phyloP scores from a whole-genome alignment of 176 grass and related monocot genomes.

The Paspalum vaginatum region DNA sequence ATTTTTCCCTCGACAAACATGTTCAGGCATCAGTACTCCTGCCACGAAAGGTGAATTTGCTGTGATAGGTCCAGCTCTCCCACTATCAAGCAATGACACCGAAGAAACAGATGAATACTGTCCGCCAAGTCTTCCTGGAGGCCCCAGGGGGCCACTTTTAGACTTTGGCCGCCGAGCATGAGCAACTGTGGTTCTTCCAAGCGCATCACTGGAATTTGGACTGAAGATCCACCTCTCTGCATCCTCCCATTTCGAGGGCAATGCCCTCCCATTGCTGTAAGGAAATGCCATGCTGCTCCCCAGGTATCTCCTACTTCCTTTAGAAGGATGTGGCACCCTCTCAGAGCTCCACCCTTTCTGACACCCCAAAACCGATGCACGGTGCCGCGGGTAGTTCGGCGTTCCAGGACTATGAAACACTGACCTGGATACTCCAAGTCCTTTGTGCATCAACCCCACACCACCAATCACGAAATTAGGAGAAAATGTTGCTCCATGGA shows the following conservation, averaged over 20 bases:
- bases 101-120: conserved; percentile 64
- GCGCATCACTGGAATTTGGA: conserved; percentile 63
- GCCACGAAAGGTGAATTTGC: conserved; percentile 76
- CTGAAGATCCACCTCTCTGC: conserved; percentile 98
- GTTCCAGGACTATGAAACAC: conserved; percentile 81
- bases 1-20: conserved; percentile 35
- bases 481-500: conserved; percentile 50
- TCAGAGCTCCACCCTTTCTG: conserved; percentile 94
- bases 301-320: conserved; percentile 56
- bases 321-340: conserved; percentile 66
- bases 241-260: conserved; percentile 99
- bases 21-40: conserved; percentile 75
- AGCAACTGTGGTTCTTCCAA: conserved; percentile 45
- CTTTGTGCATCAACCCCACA: conserved; percentile 67
- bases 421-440: conserved; percentile 63
- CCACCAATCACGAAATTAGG: conserved; percentile 56
- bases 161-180: conserved; percentile 66
- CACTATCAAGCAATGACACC: conserved; percentile 55
- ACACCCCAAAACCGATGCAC: conserved; percentile 37
- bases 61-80: conserved; percentile 52
- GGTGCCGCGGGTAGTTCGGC: conserved; percentile 51
- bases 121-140: conserved; percentile 52
- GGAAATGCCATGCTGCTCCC: conserved; percentile 61
- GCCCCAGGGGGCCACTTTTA: conserved; percentile 87
- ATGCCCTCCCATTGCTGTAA: conserved; percentile 71